Conservation (phyloP, 1,284 basidiomycete genomes). For the Trichosporon coremiiforme region DNA sequence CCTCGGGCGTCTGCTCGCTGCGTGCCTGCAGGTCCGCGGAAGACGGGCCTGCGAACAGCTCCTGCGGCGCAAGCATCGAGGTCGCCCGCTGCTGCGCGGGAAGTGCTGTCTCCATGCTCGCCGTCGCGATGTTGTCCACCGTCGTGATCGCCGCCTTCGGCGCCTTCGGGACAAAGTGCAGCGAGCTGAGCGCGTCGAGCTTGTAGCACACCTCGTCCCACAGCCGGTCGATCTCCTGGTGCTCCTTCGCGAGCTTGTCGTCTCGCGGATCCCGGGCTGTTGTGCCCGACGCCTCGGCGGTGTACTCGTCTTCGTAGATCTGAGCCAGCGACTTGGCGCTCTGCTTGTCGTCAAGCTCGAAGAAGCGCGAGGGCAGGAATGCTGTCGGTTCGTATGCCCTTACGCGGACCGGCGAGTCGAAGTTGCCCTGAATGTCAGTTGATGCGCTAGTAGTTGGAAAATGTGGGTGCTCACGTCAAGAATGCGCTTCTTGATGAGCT, state of each 20-base stretch:
- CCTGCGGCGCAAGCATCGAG: slow-evolving; percentile 90
- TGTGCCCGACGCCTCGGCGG: slow-evolving; percentile 61
- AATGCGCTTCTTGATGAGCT: slow-evolving; percentile 87
- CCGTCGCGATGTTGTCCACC: slow-evolving; percentile 77
- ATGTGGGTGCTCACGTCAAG: slow-evolving; percentile 63
- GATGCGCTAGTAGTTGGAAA: too few species aligned
- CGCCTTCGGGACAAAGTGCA: slow-evolving; percentile 93
- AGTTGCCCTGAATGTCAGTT: slow-evolving; percentile 61
- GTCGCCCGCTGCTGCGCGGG: slow-evolving; percentile 75
- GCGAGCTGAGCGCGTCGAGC: slow-evolving; percentile 90
- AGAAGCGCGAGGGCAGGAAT: slow-evolving; percentile 84
- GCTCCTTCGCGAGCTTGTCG: slow-evolving; percentile 83
- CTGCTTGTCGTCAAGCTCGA: slow-evolving; percentile 87
- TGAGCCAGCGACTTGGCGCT: slow-evolving; percentile 87
- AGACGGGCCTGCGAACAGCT: slow-evolving; percentile 70
- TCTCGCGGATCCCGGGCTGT: slow-evolving; percentile 74
- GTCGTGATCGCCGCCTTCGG: slow-evolving; percentile 89
- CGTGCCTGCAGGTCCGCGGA: slow-evolving; percentile 64
- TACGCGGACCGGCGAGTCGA: slow-evolving; percentile 87
- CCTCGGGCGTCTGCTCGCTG: slow-evolving; percentile 79
- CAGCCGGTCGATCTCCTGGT: slow-evolving; percentile 73
- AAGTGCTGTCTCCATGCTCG: slow-evolving; percentile 86
- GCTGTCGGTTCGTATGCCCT: slow-evolving; percentile 77
- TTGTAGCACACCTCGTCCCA: slow-evolving; percentile 89
- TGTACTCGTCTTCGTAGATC: slow-evolving; percentile 93